These are phyloP conservation scores for Phytophthora citrophthora DNA, from an alignment of 352 stramenopile species.

Conservation along the genomic window DNA sequence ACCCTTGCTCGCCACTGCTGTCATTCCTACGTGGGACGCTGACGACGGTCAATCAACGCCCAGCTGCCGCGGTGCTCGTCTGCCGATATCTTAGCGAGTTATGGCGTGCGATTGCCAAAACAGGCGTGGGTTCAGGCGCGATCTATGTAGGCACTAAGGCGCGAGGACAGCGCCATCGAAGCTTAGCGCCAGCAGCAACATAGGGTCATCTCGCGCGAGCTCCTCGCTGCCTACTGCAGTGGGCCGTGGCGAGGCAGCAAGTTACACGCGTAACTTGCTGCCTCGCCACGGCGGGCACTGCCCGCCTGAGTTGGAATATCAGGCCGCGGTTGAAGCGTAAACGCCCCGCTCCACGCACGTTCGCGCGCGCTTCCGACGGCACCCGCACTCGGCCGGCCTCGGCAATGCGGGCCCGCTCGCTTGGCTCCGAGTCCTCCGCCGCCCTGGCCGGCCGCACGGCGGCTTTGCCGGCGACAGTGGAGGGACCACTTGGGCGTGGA, in stretches of 20 bases:
- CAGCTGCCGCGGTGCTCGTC: constrained; percentile 14
- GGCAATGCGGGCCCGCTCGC: not conserved
- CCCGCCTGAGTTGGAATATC: constrained; percentile 34
- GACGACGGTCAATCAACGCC: constrained; percentile 3
- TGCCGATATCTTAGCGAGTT: constrained; percentile 20
- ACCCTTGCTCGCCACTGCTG: not conserved
- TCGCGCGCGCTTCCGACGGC: constrained; percentile 17
- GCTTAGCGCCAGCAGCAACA: constrained; percentile 8
- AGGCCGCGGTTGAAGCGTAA: constrained; percentile 31
- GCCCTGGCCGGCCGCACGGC: too few relatives aligned
- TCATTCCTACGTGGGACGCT: constrained; percentile 9
- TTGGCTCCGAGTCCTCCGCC: too few relatives aligned
- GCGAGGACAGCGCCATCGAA: constrained; percentile 2
- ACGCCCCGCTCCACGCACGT: constrained; percentile 17
- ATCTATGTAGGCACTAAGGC: constrained; percentile 12
- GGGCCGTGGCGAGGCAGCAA: not conserved
- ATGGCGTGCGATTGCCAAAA: constrained; percentile 37
- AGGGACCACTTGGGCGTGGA: constrained; percentile 24
- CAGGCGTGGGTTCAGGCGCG: constrained; percentile 24
- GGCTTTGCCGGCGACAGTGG: constrained; percentile 20
- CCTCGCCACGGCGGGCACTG: not conserved
- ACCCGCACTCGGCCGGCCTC: constrained; percentile 3
- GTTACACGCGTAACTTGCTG: not conserved
- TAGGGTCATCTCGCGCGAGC: constrained; percentile 12
- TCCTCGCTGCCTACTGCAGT: constrained; percentile 19